Percentiles rank a stretch among this genome's conserved stretches.
phyloP scores from a whole-genome alignment of 2,329 filamentous ascomycete genomes.

The Colletotrichum siamense region DNA sequence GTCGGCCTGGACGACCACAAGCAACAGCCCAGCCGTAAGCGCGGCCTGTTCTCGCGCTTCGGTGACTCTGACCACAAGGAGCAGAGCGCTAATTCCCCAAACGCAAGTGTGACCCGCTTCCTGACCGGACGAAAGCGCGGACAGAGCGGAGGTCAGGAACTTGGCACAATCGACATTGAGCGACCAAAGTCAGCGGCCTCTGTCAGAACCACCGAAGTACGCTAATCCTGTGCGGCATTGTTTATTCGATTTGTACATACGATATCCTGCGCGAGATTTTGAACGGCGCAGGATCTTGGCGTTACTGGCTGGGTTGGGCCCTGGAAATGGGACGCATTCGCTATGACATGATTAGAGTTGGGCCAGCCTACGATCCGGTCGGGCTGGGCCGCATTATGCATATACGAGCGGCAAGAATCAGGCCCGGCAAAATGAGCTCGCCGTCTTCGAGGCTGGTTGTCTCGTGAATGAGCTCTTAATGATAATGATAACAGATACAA shows the following conservation, averaged over 20 bases:
- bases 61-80: slow-evolving; percentile 60
- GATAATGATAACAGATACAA: slow-evolving; percentile 17
- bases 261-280: neutral
- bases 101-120: slow-evolving; percentile 58
- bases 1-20: slow-evolving; percentile 84
- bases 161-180: slow-evolving; percentile 72
- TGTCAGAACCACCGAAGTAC: slow-evolving; percentile 26
- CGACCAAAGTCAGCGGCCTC: slow-evolving; percentile 33
- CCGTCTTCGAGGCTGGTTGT: neutral
- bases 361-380: neutral
- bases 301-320: neutral
- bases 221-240: neutral
- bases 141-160: slow-evolving; percentile 73
- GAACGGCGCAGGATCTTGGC: slow-evolving; percentile 6
- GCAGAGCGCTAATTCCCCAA: slow-evolving; percentile 34
- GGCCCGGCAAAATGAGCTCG: neutral
- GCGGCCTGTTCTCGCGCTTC: slow-evolving; percentile 81
- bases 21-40: slow-evolving; percentile 51
- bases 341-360: slow-evolving; percentile 13
- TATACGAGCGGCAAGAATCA: neutral
- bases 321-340: slow-evolving; percentile 8
- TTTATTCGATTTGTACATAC: neutral
- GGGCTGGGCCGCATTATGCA: slow-evolving; percentile 13
- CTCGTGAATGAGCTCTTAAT: slow-evolving; percentile 14
- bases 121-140: slow-evolving; percentile 75